phyloP scores from a whole-genome alignment of 2,329 filamentous ascomycete species.

The Trichoderma lentiforme region DNA sequence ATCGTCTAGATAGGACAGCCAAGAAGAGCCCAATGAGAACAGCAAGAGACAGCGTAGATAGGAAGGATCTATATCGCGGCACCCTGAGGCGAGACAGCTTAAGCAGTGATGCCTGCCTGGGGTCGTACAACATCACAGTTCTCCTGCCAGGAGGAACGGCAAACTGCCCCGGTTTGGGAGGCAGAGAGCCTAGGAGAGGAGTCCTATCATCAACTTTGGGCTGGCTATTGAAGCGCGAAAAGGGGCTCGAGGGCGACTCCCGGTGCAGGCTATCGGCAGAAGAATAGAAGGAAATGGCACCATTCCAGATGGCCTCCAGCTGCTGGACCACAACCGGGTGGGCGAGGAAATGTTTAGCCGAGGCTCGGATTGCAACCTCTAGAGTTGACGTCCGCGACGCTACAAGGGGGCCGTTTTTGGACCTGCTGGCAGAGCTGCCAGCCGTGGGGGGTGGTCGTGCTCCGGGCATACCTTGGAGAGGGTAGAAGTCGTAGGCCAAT shows the following conservation, averaged over 20 bases:
- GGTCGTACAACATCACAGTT: conserved; percentile 85
- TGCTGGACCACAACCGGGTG: conserved; percentile 91
- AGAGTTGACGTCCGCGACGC: conserved; percentile 82
- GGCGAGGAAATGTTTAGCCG: conserved; percentile 86
- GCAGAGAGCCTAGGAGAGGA: conserved; percentile 45
- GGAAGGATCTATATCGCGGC: conserved; percentile 84
- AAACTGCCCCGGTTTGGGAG: conserved; percentile 31
- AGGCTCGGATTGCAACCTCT: conserved; percentile 88
- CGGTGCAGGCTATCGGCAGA: conserved; percentile 82
- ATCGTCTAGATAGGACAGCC: conserved; percentile 73
- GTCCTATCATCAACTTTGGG: conserved; percentile 45
- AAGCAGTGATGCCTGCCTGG: conserved; percentile 82
- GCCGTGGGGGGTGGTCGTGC: conserved; percentile 37
- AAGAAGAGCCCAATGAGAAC: conserved; percentile 82
- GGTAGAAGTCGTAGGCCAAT: conserved; percentile 91
- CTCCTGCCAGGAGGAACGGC: conserved; percentile 54
- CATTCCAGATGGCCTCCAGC: conserved; percentile 95
- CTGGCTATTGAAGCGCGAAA: conserved; percentile 26
- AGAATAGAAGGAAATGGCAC: conserved; percentile 91
- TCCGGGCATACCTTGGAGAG: conserved; percentile 72
- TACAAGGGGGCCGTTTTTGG: conserved; percentile 49
- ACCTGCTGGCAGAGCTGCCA: conserved; percentile 35
- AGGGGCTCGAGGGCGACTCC: conserved; percentile 31
- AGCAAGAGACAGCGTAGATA: conserved; percentile 83
- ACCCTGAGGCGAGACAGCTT: conserved; percentile 89